phyloP scores from a whole-genome alignment of 345 rosid species.

The Rhodomyrtus tomentosa region DNA sequence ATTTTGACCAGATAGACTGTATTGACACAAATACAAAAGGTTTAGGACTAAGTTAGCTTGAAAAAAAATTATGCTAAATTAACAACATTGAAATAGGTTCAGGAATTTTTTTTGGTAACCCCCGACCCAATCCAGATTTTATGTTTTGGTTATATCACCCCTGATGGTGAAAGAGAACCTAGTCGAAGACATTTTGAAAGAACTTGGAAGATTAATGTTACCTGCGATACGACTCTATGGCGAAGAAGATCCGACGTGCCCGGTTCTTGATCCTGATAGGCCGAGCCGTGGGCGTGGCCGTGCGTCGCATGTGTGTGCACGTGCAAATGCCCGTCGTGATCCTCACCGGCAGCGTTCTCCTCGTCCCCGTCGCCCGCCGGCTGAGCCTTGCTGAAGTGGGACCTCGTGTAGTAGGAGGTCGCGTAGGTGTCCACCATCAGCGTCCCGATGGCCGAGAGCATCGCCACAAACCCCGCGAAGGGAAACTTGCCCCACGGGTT shows the following conservation, averaged over 20 bases:
- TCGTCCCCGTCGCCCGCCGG: conserved; percentile 12
- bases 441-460: conserved; percentile 52
- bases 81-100: no score
- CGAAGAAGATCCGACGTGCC: conserved; percentile 13
- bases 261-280: conserved; percentile 11
- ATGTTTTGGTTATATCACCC: no score
- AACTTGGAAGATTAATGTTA: conserved; percentile 1
- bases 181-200: not conserved
- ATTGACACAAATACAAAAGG: no score
- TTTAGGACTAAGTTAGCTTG: no score
- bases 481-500: conserved; percentile 81
- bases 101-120: no score
- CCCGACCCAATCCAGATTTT: no score
- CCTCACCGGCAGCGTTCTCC: not conserved
- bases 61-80: no score
- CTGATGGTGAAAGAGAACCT: no score
- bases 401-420: conserved; percentile 28
- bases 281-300: conserved; percentile 25
- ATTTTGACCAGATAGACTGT: no score
- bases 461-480: conserved; percentile 69
- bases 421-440: conserved; percentile 57
- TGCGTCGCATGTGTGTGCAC: conserved; percentile 21
- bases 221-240: conserved; percentile 29
- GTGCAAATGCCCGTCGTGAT: conserved; percentile 9
- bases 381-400: conserved; percentile 12